Conservation (phyloP, 2,329 filamentous ascomycete genomes). For the Beauveria scarabaeidicola region DNA sequence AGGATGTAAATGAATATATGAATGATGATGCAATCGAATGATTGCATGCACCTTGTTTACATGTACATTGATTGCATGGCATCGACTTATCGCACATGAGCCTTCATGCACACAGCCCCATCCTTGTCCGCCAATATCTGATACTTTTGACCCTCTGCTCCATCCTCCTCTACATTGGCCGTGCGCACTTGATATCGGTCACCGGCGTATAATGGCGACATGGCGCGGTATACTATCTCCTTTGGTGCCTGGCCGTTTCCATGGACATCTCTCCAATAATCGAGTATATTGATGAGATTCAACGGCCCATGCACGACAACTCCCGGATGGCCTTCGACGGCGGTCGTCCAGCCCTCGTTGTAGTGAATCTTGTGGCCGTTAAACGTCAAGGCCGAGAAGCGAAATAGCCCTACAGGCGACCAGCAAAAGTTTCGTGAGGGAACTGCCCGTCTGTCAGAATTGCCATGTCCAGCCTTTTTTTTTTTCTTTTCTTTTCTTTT, state of each 20-base stretch:
- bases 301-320: constrained; percentile 75
- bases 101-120: constrained; percentile 11
- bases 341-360: constrained; percentile 55
- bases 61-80: background rate
- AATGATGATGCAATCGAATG: background rate
- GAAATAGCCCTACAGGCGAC: constrained; percentile 54
- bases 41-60: background rate
- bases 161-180: background rate
- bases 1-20: background rate
- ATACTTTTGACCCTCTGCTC: background rate
- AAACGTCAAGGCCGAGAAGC: constrained; percentile 77
- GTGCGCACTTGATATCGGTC: constrained; percentile 40
- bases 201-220: constrained; percentile 61
- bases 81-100: background rate
- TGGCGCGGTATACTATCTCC: constrained; percentile 56
- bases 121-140: constrained; percentile 7
- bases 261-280: constrained; percentile 52
- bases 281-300: constrained; percentile 63
- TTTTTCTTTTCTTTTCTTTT: background rate
- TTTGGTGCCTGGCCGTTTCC: constrained; percentile 20
- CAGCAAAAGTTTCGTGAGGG: constrained; percentile 26
- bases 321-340: constrained; percentile 60
- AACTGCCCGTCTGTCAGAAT: background rate
- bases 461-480: background rate
- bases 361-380: constrained; percentile 84